Percentiles rank a stretch among this genome's conserved stretches.
Conservation (phyloP, 306 rosid genomes). For the Astragalus glycyphyllos region DNA sequence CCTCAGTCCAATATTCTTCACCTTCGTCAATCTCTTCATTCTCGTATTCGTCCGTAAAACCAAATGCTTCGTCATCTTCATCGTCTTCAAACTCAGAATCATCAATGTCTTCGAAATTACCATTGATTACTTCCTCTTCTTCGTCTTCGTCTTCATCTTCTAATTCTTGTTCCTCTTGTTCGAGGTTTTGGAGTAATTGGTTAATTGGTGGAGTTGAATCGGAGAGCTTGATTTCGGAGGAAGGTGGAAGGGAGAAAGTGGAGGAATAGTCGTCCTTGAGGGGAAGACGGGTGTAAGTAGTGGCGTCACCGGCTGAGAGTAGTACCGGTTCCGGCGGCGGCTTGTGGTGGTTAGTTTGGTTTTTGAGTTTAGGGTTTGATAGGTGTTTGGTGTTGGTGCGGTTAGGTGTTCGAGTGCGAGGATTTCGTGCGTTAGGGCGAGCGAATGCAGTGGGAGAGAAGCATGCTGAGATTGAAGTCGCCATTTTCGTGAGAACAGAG, state of each 20-base stretch:
- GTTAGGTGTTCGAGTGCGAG: slow-evolving; percentile 36
- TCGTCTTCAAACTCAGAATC: slow-evolving; percentile 52
- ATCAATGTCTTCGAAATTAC: slow-evolving; percentile 29
- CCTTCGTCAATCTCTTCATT: slow-evolving; percentile 3
- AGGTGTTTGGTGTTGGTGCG: slow-evolving; percentile 41
- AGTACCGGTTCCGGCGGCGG: slow-evolving; percentile 46
- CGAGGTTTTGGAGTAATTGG: slow-evolving; percentile 35
- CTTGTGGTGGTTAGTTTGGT: slow-evolving; percentile 29
- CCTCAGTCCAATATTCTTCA: slow-evolving; percentile 36
- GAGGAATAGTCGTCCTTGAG: slow-evolving; percentile 72
- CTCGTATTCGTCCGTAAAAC: slow-evolving; percentile 15
- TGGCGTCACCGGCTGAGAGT: slow-evolving; percentile 72
- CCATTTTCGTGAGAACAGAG: slow-evolving; percentile 45
- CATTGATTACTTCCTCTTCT: slow-evolving; percentile 39
- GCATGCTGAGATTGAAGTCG: slow-evolving; percentile 54
- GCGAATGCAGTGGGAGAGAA: slow-evolving; percentile 60
- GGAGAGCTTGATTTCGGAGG: slow-evolving; percentile 74
- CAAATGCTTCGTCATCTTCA: slow-evolving; percentile 32
- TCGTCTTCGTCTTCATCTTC: neutral
- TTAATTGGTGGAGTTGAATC: slow-evolving; percentile 52
- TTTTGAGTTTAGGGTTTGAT: slow-evolving; percentile 44
- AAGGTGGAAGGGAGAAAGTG: slow-evolving; percentile 43
- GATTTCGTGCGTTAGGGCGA: slow-evolving; percentile 57
- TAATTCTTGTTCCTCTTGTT: neutral
- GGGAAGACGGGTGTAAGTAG: slow-evolving; percentile 85